These are phyloP conservation scores for Nannizziopsis barbatae DNA, from an alignment of 2,329 filamentous ascomycete species.

Conservation along the genomic window DNA sequence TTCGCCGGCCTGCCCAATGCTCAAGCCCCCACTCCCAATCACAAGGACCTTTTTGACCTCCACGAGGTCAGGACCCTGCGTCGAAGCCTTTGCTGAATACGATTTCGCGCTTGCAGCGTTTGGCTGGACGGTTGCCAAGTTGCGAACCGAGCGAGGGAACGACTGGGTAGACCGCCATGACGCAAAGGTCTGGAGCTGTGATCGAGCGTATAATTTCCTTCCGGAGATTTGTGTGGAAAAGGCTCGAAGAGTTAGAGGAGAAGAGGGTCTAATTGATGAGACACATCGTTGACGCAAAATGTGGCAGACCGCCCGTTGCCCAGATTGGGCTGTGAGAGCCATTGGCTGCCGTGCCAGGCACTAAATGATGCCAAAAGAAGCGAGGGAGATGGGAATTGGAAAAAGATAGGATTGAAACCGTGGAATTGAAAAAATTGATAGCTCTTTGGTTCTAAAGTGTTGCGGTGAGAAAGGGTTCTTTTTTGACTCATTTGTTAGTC, in stretches of 20 bases:
- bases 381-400: not conserved
- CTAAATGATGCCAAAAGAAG: slow-evolving; percentile 6
- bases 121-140: slow-evolving; percentile 34
- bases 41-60: slow-evolving; percentile 96
- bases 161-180: slow-evolving; percentile 32
- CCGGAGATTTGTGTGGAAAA: slow-evolving; percentile 29
- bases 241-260: slow-evolving; percentile 28
- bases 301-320: slow-evolving; percentile 31
- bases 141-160: slow-evolving; percentile 33
- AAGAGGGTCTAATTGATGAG: slow-evolving; percentile 24
- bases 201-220: slow-evolving; percentile 27
- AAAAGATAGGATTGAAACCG: not conserved
- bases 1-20: slow-evolving; percentile 95
- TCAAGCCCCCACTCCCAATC: slow-evolving; percentile 87
- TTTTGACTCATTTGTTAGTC: slow-evolving; percentile 13
- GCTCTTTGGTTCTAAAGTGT: not conserved
- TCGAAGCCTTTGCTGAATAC: slow-evolving; percentile 77
- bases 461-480: not conserved
- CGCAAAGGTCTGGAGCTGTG: slow-evolving; percentile 27
- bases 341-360: slow-evolving; percentile 31
- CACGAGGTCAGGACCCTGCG: slow-evolving; percentile 66
- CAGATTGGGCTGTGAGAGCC: slow-evolving; percentile 37
- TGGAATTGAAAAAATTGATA: not conserved
- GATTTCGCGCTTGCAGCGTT: slow-evolving; percentile 70
- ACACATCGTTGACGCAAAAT: slow-evolving; percentile 35